These are phyloP conservation scores for Ogataea haglerorum DNA, from an alignment of 805 yeast species.

Conservation along the genomic window DNA sequence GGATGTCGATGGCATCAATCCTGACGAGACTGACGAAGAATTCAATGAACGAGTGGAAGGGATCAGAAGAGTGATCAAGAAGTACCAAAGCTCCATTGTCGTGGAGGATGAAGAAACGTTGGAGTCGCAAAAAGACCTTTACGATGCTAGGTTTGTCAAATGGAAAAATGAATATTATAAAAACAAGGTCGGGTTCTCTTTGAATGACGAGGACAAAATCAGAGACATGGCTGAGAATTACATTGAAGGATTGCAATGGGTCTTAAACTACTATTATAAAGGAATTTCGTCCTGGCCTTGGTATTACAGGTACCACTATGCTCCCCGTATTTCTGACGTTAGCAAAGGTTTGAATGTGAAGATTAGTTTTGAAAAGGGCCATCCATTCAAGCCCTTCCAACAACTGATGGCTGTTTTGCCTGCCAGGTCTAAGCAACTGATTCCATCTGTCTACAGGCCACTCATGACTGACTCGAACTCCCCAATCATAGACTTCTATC, in stretches of 20 bases:
- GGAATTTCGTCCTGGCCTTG: conserved; percentile 97
- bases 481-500: conserved; percentile 88
- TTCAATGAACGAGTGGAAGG: conserved; percentile 49
- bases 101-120: conserved; percentile 56
- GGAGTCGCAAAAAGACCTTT: conserved; percentile 55
- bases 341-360: conserved; percentile 63
- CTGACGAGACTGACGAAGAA: conserved; percentile 65
- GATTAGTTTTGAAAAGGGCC: conserved; percentile 62
- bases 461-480: conserved; percentile 84
- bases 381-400: conserved; percentile 88
- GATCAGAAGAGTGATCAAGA: conserved; percentile 53
- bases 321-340: conserved; percentile 92
- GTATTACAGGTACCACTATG: conserved; percentile 86
- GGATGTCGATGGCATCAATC: conserved; percentile 72
- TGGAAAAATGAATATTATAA: conserved; percentile 90
- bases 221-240: conserved; percentile 72
- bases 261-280: conserved; percentile 79
- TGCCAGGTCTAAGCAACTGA: conserved; percentile 76
- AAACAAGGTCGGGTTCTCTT: conserved; percentile 70
- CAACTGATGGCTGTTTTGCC: conserved; percentile 98
- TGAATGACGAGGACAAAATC: conserved; percentile 57
- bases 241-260: conserved; percentile 97
- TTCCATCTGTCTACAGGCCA: conserved; percentile 74
- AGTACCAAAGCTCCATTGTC: conserved; percentile 60
- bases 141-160: conserved; percentile 65